Conservation (phyloP, 2,329 filamentous ascomycete species). For the Microdochium trichocladiopsis region DNA sequence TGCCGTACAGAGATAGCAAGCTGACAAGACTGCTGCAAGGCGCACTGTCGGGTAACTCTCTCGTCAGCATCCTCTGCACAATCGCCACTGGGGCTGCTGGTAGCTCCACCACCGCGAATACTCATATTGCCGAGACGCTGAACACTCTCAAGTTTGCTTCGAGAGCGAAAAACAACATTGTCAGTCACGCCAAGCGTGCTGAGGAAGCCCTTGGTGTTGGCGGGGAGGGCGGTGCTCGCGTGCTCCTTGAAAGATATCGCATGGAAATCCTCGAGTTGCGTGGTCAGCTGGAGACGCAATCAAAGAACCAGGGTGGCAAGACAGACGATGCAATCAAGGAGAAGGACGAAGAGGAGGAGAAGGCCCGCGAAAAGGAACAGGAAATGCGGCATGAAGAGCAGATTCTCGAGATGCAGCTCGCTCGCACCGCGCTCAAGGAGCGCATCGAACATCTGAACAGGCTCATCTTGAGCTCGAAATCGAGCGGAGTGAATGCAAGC, state of each 20-base stretch:
- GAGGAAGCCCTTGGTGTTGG: conserved; percentile 78
- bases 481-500: conserved; percentile 81
- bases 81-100: conserved; percentile 81
- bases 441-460: conserved; percentile 95
- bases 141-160: conserved; percentile 97
- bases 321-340: conserved; percentile 57
- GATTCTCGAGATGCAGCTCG: conserved; percentile 97
- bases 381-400: conserved; percentile 90
- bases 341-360: conserved; percentile 64
- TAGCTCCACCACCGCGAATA: conserved; percentile 62
- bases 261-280: conserved; percentile 84
- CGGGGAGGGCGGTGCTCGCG: conserved; percentile 79
- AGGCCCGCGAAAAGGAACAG: conserved; percentile 69
- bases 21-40: conserved; percentile 88
- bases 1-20: conserved; percentile 97
- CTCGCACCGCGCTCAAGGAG: conserved; percentile 91
- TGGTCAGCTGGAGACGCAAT: conserved; percentile 75
- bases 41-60: conserved; percentile 83
- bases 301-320: conserved; percentile 56
- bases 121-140: conserved; percentile 79
- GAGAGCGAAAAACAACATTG: conserved; percentile 93
- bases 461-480: conserved; percentile 91
- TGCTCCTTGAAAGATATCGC: conserved; percentile 85
- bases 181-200: conserved; percentile 92
- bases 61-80: conserved; percentile 96